Evolutionary conservation across 2,329 filamentous ascomycete species (phyloP), one percentile per base, ranked within the genome.

Genomic region (Fusarium kyushuense): DNA sequence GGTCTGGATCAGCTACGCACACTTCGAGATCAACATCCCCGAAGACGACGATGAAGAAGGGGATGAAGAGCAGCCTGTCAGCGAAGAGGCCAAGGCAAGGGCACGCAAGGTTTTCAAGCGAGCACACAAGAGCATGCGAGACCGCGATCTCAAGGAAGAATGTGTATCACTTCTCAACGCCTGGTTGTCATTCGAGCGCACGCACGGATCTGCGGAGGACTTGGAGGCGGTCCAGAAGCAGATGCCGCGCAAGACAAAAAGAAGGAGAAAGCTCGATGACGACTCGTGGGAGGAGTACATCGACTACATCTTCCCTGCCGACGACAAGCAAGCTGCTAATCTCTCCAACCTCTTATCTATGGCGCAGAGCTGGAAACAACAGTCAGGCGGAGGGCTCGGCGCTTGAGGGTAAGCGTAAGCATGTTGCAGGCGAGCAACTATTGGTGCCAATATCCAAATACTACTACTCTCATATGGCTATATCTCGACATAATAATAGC

Each of bases 1-100:
- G 84, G 96, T 99, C 63, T 99, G 96, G 96, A 97, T 96, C 79
- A 95, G 92, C 78, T 99, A 95, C 81, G 96, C 96, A n/a, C 92
- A 96, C 78, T 98, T 99, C 76, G 96, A 99, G 80, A 93, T 98
- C 82, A 95, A 96, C 77, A 90, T 97, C 0, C 93, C 94, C 43
- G 94, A 97, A 58, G 87, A 88, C 53, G 87, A 88, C 40, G 89
- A 84, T 13, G 82, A 80, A 6, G 81, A 83, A 12, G 84, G 84
- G 5, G 88, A 87, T 21, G 88, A 90, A 62, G 89, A 91, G 83
- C 88, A 74, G 81, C 90, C 80, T 3, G 87, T 97, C 75, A 93
- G 91, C 79, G 93, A 96, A 23, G 90, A 90, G 61, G 94, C 95
- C 69, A 97, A 97, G 83, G 81, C 82, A 16, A 89, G 94, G 46